Conservation (phyloP, 176 grass and related monocot genomes). For the Pontederia crassipes region DNA sequence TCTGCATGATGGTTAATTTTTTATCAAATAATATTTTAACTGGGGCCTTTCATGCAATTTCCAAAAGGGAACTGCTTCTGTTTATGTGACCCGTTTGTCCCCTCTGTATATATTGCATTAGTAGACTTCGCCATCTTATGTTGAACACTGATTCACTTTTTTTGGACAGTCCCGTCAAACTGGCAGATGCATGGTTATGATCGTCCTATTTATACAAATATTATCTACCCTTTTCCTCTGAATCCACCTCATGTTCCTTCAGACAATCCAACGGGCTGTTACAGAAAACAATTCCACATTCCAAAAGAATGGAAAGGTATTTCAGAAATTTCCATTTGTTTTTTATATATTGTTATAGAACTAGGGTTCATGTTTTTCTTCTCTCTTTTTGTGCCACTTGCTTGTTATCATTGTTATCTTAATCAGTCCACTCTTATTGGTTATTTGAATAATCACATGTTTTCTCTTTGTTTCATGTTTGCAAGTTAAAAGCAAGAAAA, state of each 20-base stretch:
- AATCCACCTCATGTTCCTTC: constrained; percentile 73
- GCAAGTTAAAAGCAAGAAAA: too few species aligned
- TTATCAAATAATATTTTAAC: too few species aligned
- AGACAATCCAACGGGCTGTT: constrained; percentile 92
- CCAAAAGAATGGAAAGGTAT: constrained; percentile 97
- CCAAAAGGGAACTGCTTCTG: too few species aligned
- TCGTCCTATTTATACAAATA: constrained; percentile 74
- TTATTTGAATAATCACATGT: too few species aligned
- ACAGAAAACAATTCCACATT: constrained; percentile 67
- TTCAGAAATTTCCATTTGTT: not conserved
- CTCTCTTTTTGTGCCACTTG: not conserved
- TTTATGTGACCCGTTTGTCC: not conserved
- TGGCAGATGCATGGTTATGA: constrained; percentile 99
- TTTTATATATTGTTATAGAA: not conserved
- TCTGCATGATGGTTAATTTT: not conserved
- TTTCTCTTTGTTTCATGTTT: too few species aligned
- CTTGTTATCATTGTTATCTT: not conserved
- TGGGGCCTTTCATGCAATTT: too few species aligned
- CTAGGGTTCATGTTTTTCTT: not conserved
- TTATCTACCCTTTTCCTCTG: constrained; percentile 65
- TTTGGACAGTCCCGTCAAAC: constrained; percentile 72
- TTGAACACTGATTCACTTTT: constrained; percentile 4
- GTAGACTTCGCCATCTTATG: not conserved
- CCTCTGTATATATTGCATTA: not conserved
- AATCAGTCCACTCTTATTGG: too few species aligned